Base-by-base conservation (phyloP, 2,329 filamentous ascomycete species). In the Diaporthe australafricana region DNA sequence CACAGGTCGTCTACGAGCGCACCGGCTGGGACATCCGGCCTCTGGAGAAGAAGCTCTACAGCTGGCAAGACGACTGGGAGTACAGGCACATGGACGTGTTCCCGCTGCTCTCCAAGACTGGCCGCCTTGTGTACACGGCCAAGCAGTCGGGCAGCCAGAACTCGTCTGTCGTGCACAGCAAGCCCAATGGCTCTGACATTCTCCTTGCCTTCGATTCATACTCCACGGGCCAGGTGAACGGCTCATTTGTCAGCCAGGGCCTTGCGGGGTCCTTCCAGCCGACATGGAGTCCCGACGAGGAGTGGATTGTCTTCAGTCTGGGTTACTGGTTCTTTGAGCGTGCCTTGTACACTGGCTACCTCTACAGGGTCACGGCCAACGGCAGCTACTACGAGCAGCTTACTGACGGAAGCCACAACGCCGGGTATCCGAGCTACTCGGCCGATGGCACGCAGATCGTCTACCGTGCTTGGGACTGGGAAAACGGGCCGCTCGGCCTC, bases 31-130 rank as follows among this genome's bases (percentile, higher is more conserved):
- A 76, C 5, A 74, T 76, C 12, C 82, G 82, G 5, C 74, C 79
- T 1, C 78, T 80, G 66, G 80, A 81, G 14, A 81, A 82, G 74
- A 52, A 77, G 52, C 77, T 84, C 7, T 84, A 80, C 73, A 81
- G 78, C 73, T 85, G 79, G 78, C 80, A 84, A 52, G 45, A 52
- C 8, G 80, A 83, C 5, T 84, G 79, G 79, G 83, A 84, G 6
- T 84, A 84, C 72, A 80, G 81, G 25, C 83, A 83, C 77, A 83
- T 79, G 55, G 83, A 85, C 67, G 81, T 85, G 3, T 84, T 85
- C 75, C 83, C 83, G 0, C 75, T 79, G 55, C 73, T 81, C 20
- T 77, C 75, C 11, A 53, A 65, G 71, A 69, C 74, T 56, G 66
- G 75, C 2, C 75, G 73, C 1, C 75, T 83, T 20, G 80, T 77